Percentiles rank a stretch among this genome's conserved stretches.
Evolutionary conservation across 2,329 filamentous ascomycete genomes (phyloP).

Genomic region (Paramyrothecium roridum): DNA sequence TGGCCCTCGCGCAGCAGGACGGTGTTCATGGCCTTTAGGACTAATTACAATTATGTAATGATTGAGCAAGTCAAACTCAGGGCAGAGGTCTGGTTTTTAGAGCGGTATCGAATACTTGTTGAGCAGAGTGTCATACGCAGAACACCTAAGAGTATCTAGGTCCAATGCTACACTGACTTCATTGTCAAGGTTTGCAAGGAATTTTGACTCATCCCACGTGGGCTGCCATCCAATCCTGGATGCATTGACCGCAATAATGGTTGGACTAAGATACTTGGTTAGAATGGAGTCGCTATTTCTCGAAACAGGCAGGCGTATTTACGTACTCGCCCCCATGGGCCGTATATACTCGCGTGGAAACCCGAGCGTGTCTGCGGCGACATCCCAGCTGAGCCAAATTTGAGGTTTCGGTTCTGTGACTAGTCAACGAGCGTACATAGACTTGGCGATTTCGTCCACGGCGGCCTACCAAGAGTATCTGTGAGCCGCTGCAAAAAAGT

Average conservation of each 20-base stretch:
- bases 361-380: background rate
- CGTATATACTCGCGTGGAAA: background rate
- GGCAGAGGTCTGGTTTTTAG: no score
- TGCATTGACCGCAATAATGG: background rate
- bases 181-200: background rate
- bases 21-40: no score
- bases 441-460: background rate
- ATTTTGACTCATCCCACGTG: background rate
- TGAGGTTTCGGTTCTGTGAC: background rate
- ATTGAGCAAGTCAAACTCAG: no score
- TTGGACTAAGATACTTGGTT: background rate
- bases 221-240: background rate
- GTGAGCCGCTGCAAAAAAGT: background rate
- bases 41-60: no score
- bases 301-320: background rate
- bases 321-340: background rate
- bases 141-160: no score
- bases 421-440: background rate
- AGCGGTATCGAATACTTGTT: no score
- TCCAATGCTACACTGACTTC: no score
- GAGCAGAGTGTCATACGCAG: no score
- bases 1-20: no score
- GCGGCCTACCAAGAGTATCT: background rate
- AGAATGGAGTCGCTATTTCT: background rate
- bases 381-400: background rate